Percentiles rank a stretch among this genome's conserved stretches.
Conservation (phyloP, 1,284 basidiomycete species). For the Irpex lacteus region DNA sequence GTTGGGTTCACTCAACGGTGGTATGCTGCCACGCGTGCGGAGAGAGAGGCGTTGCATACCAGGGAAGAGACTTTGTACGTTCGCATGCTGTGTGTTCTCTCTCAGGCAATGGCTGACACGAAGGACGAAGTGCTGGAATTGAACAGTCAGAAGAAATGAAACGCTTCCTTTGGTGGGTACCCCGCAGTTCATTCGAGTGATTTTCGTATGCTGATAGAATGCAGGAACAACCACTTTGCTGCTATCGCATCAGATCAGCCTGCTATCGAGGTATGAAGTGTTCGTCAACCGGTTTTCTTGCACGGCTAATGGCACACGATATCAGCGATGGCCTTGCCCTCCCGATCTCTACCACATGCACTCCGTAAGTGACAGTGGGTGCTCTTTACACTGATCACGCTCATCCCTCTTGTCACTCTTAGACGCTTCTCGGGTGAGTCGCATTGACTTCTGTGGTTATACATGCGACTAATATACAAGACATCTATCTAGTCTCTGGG, state of each 20-base stretch:
- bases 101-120: conserved; percentile 2
- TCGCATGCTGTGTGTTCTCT: conserved; percentile 3
- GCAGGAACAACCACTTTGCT: conserved; percentile 76
- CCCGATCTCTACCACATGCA: conserved; percentile 48
- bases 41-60: conserved; percentile 4
- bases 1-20: conserved; percentile 52
- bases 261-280: conserved; percentile 58
- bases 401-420: conserved; percentile 6
- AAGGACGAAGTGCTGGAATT: conserved; percentile 53
- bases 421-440: conserved; percentile 62
- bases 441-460: background rate
- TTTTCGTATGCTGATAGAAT: conserved; percentile 1
- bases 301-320: conserved; percentile 2
- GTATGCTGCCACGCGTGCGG: background rate
- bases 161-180: conserved; percentile 56
- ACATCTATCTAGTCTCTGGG: conserved; percentile 50
- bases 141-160: conserved; percentile 74
- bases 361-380: conserved; percentile 38
- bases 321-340: conserved; percentile 56
- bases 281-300: background rate
- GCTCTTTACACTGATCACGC: background rate
- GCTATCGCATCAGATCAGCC: conserved; percentile 74
- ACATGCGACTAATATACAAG: background rate
- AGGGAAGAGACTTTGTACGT: conserved; percentile 35
- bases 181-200: background rate